Conservation (phyloP, 169 alveolate species). For the Toxoplasma gondii region DNA sequence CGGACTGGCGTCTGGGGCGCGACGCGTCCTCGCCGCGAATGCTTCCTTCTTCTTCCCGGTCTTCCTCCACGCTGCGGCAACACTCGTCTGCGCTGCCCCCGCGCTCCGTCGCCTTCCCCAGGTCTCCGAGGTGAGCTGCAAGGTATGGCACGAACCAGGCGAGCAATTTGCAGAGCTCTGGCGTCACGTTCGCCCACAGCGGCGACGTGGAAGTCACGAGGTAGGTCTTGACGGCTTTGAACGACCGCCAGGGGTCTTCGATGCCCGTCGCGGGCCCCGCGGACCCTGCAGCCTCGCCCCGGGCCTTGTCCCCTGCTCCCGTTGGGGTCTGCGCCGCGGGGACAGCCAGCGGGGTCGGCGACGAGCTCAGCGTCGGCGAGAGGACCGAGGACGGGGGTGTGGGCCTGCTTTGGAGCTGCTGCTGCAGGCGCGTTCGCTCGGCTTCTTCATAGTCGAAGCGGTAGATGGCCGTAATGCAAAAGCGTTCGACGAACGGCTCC, state of each 20-base stretch:
- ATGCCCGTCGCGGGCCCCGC: constrained; percentile 43
- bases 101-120: constrained; percentile 1
- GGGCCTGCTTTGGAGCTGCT: constrained; percentile 28
- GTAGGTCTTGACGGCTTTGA: constrained; percentile 76
- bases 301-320: background rate
- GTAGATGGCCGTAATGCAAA: constrained; percentile 53
- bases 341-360: background rate
- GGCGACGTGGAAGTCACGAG: constrained; percentile 77
- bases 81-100: background rate
- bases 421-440: constrained; percentile 61
- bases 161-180: constrained; percentile 82
- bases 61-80: background rate
- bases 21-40: background rate
- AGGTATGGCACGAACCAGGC: constrained; percentile 83
- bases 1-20: background rate
- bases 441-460: constrained; percentile 57
- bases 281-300: constrained; percentile 47
- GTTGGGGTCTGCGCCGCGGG: background rate
- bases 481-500: constrained; percentile 65
- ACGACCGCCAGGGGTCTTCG: constrained; percentile 76
- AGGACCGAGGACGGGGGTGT: background rate
- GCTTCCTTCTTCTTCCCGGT: background rate
- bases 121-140: constrained; percentile 67
- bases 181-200: constrained; percentile 83
- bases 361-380: background rate